Evolutionary conservation across 2,329 filamentous ascomycete genomes (phyloP).

Genomic region (Uncinocarpus reesii): DNA sequence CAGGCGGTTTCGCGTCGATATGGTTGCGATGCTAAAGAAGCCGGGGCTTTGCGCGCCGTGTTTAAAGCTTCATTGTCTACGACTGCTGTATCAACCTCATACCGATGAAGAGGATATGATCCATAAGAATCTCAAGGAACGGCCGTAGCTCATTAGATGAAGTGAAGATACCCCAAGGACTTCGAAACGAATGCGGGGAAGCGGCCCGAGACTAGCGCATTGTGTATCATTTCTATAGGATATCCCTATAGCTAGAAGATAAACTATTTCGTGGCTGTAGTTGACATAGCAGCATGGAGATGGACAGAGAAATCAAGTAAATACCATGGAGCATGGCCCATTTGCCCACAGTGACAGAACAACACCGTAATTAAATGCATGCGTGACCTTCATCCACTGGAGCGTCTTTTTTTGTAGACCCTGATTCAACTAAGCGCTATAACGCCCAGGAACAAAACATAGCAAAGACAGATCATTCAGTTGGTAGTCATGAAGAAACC

Average conservation of each 20-base stretch:
- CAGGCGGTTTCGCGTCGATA: too few species aligned
- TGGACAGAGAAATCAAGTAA: slow-evolving; percentile 10
- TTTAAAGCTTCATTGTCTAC: too few species aligned
- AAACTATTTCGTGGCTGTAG: neutral
- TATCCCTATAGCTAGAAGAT: slow-evolving; percentile 3
- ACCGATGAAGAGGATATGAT: too few species aligned
- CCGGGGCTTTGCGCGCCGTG: too few species aligned
- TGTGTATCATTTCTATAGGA: slow-evolving; percentile 1
- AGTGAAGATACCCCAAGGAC: neutral
- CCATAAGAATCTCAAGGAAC: too few species aligned
- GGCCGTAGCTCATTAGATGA: too few species aligned
- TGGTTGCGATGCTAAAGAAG: too few species aligned
- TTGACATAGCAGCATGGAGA: slow-evolving; percentile 4
- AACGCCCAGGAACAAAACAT: slow-evolving; percentile 8
- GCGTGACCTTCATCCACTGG: slow-evolving; percentile 2
- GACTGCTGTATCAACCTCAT: too few species aligned
- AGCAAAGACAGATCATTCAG: slow-evolving; percentile 8
- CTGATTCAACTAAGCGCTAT: slow-evolving; percentile 3
- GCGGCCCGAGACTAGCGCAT: neutral
- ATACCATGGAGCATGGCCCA: slow-evolving; percentile 3
- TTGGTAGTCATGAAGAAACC: slow-evolving; percentile 10
- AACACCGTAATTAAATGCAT: slow-evolving; percentile 14
- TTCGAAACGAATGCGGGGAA: neutral
- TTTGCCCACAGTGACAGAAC: slow-evolving; percentile 10
- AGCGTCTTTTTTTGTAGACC: slow-evolving; percentile 5